Base-by-base conservation (phyloP, 2,329 filamentous ascomycete species). In the Diplocarpon mali region DNA sequence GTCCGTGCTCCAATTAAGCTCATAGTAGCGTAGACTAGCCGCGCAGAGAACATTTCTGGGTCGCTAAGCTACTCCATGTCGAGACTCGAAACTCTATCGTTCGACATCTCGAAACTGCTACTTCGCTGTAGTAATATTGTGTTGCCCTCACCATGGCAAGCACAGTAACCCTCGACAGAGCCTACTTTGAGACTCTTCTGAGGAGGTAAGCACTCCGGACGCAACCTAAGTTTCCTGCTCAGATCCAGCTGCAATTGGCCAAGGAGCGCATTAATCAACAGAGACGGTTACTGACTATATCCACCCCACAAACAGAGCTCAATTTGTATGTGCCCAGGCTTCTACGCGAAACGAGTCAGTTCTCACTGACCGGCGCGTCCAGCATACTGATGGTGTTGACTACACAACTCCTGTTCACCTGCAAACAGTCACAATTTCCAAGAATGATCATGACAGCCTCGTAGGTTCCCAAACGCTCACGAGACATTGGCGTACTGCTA, bases 161-260 rank as follows among this genome's bases (percentile, higher is more conserved):
- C 5, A 50, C 44, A 36, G 71, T 82, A 40, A 79, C 75, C 9
- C 70, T 81, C 52, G 74, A 76, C 50, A 76, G 71, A 57, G 61
- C 64, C 40, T 75, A 81, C 63, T 75, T 81, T 54, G 72, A 81
- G 55, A 73, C 75, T 46, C 66, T 83, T 38, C 58, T 80, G 42
- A 70, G 72, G 58, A 73, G 75, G 80, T 83, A 63, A 66, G 71
- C 36, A 31, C 11, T 29, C 16, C 27, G 24, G n/a, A 13, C 34
- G 16, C 13, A n/a, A 24, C 20, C 20, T 7, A 4, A 24, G 7
- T 2, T 29, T 16, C 43, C 45, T 48, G 38, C 28, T n/a, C 38
- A 39, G 36, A 38, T 42, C 24, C 36, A 36, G 29, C 13, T 37
- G 35, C 47, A 15, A 2, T 16, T 45, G 45, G 32, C 28, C 28